Conservation (phyloP, 345 rosid genomes). For the Eucalyptus coolabah region DNA sequence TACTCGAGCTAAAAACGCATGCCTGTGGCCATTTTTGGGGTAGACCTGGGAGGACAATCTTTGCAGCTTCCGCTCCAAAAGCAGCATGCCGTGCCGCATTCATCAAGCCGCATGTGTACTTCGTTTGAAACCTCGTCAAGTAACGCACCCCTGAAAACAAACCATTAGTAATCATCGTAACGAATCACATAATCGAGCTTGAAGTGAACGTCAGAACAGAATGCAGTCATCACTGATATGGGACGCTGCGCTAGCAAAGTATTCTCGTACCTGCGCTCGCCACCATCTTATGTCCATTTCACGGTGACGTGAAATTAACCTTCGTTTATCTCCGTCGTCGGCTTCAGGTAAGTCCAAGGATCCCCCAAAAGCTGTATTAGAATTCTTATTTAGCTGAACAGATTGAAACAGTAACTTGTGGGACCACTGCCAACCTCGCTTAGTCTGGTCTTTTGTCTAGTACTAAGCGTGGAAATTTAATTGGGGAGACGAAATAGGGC, state of each 20-base stretch:
- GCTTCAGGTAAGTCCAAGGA: constrained; percentile 86
- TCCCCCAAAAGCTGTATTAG: constrained; percentile 49
- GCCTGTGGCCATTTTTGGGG: constrained; percentile 50
- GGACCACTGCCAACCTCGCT: too few relatives aligned
- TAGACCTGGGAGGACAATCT: constrained; percentile 39
- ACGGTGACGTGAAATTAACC: constrained; percentile 45
- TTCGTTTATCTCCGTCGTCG: constrained; percentile 85
- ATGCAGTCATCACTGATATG: not conserved
- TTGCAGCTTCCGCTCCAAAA: constrained; percentile 72
- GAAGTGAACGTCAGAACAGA: not conserved
- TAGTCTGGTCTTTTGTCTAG: too few relatives aligned
- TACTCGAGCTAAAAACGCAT: not conserved
- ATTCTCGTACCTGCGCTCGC: constrained; percentile 66
- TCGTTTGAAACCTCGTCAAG: constrained; percentile 72
- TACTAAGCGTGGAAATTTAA: too few relatives aligned
- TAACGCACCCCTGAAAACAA: constrained; percentile 45
- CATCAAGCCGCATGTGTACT: constrained; percentile 64
- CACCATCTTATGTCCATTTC: constrained; percentile 94
- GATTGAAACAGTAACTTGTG: not conserved
- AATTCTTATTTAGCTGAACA: not conserved
- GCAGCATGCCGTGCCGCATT: constrained; percentile 72
- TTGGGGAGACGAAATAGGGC: too few relatives aligned
- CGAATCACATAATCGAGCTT: not conserved
- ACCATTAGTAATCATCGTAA: not conserved
- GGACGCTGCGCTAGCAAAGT: not conserved